Conservation (phyloP, 441 rosid genomes). For the Corymbia calophylla region DNA sequence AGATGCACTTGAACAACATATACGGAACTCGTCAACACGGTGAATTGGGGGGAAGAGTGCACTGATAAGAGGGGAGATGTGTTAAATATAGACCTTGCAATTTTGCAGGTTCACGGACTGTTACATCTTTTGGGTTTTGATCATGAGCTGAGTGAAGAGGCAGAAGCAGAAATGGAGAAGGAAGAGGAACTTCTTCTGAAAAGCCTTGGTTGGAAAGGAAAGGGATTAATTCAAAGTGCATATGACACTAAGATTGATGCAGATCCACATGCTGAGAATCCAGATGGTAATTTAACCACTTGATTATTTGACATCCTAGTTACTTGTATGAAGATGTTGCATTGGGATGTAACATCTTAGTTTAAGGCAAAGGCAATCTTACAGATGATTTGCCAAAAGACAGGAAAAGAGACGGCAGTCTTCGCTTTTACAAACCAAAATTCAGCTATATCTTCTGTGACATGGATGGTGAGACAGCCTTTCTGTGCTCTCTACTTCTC, state of each 20-base stretch:
- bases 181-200: slow-evolving; percentile 68
- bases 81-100: background rate
- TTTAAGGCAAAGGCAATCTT: slow-evolving; percentile 21
- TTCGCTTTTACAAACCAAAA: slow-evolving; percentile 82
- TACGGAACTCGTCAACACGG: background rate
- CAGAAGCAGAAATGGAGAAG: slow-evolving; percentile 93
- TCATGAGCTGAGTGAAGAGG: slow-evolving; percentile 89
- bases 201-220: slow-evolving; percentile 91
- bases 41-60: background rate
- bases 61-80: background rate
- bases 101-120: slow-evolving; percentile 80
- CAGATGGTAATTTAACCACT: slow-evolving; percentile 44
- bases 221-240: slow-evolving; percentile 88
- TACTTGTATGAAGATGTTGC: background rate
- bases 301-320: background rate
- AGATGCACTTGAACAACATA: background rate
- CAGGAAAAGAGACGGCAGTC: slow-evolving; percentile 83
- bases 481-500: slow-evolving; percentile 5
- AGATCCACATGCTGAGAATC: slow-evolving; percentile 26
- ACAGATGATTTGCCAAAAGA: slow-evolving; percentile 45
- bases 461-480: slow-evolving; percentile 76
- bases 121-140: slow-evolving; percentile 90
- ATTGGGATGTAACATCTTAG: background rate
- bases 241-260: slow-evolving; percentile 34
- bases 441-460: slow-evolving; percentile 94